Evolutionary conservation across 1,284 basidiomycete species (phyloP), one percentile per base, ranked within the genome.

Genomic region (Flammula alnicola): DNA sequence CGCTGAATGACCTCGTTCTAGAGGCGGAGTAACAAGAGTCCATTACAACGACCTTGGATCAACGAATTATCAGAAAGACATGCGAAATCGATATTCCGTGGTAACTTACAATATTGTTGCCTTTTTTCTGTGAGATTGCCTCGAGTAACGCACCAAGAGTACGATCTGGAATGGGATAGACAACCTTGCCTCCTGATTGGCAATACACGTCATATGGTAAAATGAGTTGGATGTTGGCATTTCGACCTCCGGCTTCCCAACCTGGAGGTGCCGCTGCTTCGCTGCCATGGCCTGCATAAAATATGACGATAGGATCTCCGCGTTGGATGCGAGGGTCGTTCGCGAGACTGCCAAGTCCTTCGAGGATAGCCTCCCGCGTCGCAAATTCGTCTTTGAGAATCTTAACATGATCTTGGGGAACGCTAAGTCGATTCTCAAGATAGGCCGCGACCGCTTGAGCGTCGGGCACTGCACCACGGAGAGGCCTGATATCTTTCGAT

Each of bases 271-370:
- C 22, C 23, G 9, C 5, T 11, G 29, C 17, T 25, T 46, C 20
- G 17, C 17, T 14, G 10, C 51, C 47, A 31, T 53, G 51, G 7
- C 51, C 51, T 16, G 51, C 51, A 49, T 22, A 53, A 29, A 41
- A 53, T 1, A 53, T 53, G 3, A 53, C 22, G 22, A 53, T 53
- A 12, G 47, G 51, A 30, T 49, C 51, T 1, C 41, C 41, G 2
- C 10, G n/a, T 5, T 12, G 14, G 16, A 52, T 52, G 5, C 20
- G 16, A 7, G 20, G 1, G 11, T 52, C 14, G n/a, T 22, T 26
- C 10, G 32, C 22, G 11, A 52, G 27, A 26, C 17, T 7, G 26
- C n/a, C 35, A 6, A 52, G 25, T 11, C 16, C 35, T 11, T 41
- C 16, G 5, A 48, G 19, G 16, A 51, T 51, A 6, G 22, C 12